phyloP scores from a whole-genome alignment of 805 yeast genomes.

The Metschnikowia kofuensis region DNA sequence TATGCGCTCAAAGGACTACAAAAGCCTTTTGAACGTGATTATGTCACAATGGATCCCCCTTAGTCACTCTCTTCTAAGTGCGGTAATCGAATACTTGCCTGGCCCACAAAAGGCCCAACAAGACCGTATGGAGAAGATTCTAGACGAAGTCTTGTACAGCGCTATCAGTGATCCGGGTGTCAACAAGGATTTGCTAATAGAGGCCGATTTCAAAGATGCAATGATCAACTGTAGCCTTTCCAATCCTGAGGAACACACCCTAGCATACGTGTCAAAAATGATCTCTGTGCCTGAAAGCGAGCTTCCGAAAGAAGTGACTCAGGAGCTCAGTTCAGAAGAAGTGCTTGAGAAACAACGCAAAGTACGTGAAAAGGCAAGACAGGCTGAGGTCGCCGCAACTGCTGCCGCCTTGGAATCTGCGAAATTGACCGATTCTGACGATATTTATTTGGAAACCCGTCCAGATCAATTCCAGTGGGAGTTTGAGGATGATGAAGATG shows the following conservation, averaged over 20 bases:
- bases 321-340: slow-evolving; percentile 49
- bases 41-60: slow-evolving; percentile 95
- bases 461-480: slow-evolving; percentile 44
- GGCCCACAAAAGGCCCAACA: slow-evolving; percentile 78
- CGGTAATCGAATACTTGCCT: slow-evolving; percentile 82
- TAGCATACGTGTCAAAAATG: slow-evolving; percentile 86
- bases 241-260: slow-evolving; percentile 50
- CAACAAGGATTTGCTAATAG: slow-evolving; percentile 38
- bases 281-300: slow-evolving; percentile 81
- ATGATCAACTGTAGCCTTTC: slow-evolving; percentile 66
- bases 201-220: slow-evolving; percentile 46
- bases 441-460: slow-evolving; percentile 22
- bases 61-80: slow-evolving; percentile 76
- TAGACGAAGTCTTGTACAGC: slow-evolving; percentile 43
- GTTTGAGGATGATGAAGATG: slow-evolving; percentile 50
- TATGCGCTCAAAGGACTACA: slow-evolving; percentile 72
- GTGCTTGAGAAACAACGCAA: slow-evolving; percentile 57
- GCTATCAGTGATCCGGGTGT: slow-evolving; percentile 47
- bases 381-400: slow-evolving; percentile 55
- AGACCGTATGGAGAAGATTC: slow-evolving; percentile 63
- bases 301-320: slow-evolving; percentile 55
- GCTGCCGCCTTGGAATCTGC: slow-evolving; percentile 21
- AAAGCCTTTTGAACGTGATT: slow-evolving; percentile 56
- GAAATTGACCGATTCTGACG: slow-evolving; percentile 25
- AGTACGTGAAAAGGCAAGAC: slow-evolving; percentile 66